Percentiles rank a stretch among this genome's conserved stretches.
phyloP scores from a whole-genome alignment of 1,284 basidiomycete genomes.

The Malassezia psittaci region DNA sequence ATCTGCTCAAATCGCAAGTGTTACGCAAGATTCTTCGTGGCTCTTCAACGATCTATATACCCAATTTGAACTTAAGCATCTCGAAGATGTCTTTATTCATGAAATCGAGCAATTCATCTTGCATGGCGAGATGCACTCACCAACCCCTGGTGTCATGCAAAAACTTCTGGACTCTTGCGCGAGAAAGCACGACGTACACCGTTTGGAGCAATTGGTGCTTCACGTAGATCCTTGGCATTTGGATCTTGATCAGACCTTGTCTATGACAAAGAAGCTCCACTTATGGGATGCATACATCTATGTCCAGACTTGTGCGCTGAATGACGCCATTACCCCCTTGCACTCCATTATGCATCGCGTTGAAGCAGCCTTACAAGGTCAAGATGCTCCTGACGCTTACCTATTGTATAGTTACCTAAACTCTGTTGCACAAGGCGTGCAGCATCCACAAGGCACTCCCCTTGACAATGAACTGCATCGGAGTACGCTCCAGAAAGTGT shows the following conservation, averaged over 20 bases:
- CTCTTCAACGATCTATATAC: constrained; percentile 83
- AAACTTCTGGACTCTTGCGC: constrained; percentile 69
- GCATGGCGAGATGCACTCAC: constrained; percentile 59
- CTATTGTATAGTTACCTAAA: neutral
- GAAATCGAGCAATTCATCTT: constrained; percentile 78
- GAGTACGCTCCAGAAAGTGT: neutral
- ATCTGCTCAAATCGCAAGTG: constrained; percentile 71
- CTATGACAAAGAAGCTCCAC: constrained; percentile 66
- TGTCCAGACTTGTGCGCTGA: constrained; percentile 76
- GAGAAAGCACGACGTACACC: constrained; percentile 60
- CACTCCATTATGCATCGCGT: constrained; percentile 66
- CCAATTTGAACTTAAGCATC: constrained; percentile 72
- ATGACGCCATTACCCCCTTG: constrained; percentile 78
- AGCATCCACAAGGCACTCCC: constrained; percentile 14
- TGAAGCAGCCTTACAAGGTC: constrained; percentile 57
- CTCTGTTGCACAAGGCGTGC: neutral
- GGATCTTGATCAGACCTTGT: constrained; percentile 86
- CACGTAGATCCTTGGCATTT: constrained; percentile 82
- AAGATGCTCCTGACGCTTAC: constrained; percentile 35
- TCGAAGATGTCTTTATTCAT: constrained; percentile 73
- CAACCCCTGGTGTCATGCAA: constrained; percentile 77
- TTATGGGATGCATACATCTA: constrained; percentile 92
- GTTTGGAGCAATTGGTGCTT: constrained; percentile 84
- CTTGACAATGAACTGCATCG: neutral
- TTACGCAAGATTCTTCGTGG: constrained; percentile 69